Conservation (phyloP, 2,329 filamentous ascomycete species). For the Teratosphaeria nubilosa region DNA sequence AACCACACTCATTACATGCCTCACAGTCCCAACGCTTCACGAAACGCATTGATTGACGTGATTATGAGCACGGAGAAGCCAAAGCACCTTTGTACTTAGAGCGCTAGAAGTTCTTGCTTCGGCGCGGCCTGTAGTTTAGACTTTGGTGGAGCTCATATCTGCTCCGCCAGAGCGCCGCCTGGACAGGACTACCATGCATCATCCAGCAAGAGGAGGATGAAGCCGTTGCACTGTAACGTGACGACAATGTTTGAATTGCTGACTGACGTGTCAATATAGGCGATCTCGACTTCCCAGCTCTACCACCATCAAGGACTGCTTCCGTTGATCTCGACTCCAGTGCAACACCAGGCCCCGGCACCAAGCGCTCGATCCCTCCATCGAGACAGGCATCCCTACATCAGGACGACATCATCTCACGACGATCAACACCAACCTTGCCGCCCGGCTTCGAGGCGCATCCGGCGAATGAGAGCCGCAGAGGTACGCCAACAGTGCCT, state of each 20-base stretch:
- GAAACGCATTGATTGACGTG: neutral
- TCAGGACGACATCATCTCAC: constrained; percentile 15
- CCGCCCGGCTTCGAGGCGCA: constrained; percentile 27
- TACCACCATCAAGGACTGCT: neutral
- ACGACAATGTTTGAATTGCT: neutral
- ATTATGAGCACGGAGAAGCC: neutral
- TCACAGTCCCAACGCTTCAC: neutral
- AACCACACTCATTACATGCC: neutral
- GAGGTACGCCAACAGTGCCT: constrained; percentile 36
- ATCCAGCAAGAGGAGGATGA: neutral
- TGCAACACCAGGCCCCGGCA: constrained; percentile 4
- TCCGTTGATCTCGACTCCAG: neutral
- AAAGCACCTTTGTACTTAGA: neutral
- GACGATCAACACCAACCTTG: constrained; percentile 25
- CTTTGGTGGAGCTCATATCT: neutral
- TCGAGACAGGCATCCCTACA: constrained; percentile 18
- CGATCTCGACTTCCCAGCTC: constrained; percentile 19
- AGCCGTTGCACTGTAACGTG: neutral
- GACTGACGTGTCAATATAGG: constrained; percentile 8
- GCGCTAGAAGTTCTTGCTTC: neutral
- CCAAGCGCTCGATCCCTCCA: constrained; percentile 5
- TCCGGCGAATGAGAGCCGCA: constrained; percentile 27
- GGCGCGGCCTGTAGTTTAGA: neutral
- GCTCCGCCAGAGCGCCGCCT: neutral
- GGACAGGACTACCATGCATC: neutral